These are phyloP conservation scores for Marasmius sp. DNA, from an alignment of 1,284 basidiomycete genomes.

Conservation along the genomic window DNA sequence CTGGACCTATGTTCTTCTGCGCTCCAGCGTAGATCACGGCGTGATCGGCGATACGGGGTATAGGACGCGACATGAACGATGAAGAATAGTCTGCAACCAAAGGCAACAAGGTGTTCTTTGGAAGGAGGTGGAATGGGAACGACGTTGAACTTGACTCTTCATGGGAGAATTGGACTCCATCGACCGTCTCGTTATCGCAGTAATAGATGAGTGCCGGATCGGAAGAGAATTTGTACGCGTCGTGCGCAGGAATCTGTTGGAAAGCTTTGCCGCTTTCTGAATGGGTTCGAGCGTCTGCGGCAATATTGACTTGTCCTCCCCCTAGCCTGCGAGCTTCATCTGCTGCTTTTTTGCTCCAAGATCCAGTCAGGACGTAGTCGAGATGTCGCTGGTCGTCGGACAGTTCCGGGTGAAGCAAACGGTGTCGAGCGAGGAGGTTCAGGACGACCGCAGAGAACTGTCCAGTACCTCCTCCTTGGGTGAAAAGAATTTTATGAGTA, in stretches of 20 bases:
- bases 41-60: constrained; percentile 84
- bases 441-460: constrained; percentile 90
- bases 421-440: constrained; percentile 84
- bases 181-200: constrained; percentile 99
- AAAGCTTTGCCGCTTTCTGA: constrained; percentile 71
- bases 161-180: constrained; percentile 88
- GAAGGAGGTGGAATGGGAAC: constrained; percentile 87
- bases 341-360: constrained; percentile 86
- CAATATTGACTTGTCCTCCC: constrained; percentile 62
- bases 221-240: constrained; percentile 75
- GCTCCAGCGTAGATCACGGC: constrained; percentile 96
- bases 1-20: constrained; percentile 99
- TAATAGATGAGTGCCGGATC: constrained; percentile 93
- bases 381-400: constrained; percentile 55
- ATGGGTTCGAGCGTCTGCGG: constrained; percentile 62
- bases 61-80: constrained; percentile 96
- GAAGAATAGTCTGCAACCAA: constrained; percentile 96
- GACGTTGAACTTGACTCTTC: constrained; percentile 52
- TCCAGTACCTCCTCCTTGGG: constrained; percentile 87
- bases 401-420: constrained; percentile 62
- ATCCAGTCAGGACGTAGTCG: constrained; percentile 91
- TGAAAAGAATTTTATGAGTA: constrained; percentile 86
- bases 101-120: constrained; percentile 63
- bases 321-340: constrained; percentile 78
- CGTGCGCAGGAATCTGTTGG: constrained; percentile 77